These are phyloP conservation scores for Nakazawaea holstii DNA, from an alignment of 805 yeast species.

Conservation along the genomic window DNA sequence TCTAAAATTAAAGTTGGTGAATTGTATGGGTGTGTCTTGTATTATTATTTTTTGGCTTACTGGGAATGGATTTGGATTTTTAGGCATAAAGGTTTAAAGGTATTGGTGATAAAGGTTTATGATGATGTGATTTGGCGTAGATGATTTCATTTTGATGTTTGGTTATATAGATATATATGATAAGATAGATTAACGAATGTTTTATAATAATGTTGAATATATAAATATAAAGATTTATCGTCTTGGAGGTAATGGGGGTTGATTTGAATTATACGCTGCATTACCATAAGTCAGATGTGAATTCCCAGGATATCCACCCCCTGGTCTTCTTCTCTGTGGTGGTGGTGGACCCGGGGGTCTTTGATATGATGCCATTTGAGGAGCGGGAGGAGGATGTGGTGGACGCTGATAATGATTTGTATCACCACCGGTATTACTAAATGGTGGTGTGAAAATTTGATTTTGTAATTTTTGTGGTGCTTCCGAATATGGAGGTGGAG, in stretches of 20 bases:
- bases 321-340: background rate
- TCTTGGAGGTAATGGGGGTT: conserved; percentile 10
- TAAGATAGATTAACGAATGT: no score
- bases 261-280: conserved; percentile 6
- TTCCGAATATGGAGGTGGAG: conserved; percentile 33
- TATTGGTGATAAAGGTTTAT: no score
- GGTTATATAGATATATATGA: no score
- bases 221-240: background rate
- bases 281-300: conserved; percentile 11
- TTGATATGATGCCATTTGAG: conserved; percentile 9
- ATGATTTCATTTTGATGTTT: no score
- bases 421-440: conserved; percentile 3
- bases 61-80: no score
- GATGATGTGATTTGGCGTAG: no score
- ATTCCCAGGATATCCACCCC: conserved; percentile 11
- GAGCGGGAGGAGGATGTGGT: conserved; percentile 4
- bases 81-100: no score
- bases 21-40: no score
- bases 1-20: no score
- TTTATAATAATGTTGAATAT: no score
- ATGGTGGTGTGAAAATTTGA: conserved; percentile 5
- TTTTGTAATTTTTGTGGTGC: conserved; percentile 19
- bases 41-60: no score
- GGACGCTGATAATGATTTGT: conserved; percentile 1
- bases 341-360: conserved; percentile 14